Base-by-base conservation (phyloP, 139 green algal species). In the Tetradesmus obliquus region DNA sequence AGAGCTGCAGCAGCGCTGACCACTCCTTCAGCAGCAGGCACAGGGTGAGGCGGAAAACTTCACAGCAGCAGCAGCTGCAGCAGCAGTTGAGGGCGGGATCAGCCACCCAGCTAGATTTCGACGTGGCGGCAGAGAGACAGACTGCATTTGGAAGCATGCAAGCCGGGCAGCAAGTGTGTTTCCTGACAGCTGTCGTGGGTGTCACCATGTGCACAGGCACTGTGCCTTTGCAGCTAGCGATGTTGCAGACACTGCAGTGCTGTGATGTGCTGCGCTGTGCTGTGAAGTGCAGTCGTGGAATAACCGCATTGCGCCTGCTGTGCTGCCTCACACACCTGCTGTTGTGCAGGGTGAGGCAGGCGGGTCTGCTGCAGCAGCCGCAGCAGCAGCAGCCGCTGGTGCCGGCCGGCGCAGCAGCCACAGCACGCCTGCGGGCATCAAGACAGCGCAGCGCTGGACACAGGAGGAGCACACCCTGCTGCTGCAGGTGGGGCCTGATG, bases 381-480 rank as follows among this genome's bases (percentile, higher is more conserved):
- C 51, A 62, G 66, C 85, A 60, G 32, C 32, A 45, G 32, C 32
- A 45, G 24, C 84, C 17, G 58, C 19, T 51, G 85, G 17, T 79
- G 72, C 5, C 19, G 53, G 62, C 85, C 20, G 32, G 66, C 15
- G 66, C 66, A 76, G 66, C 66, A 76, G 66, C 32, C 32, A 45
- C 66, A 76, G 66, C 66, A 76, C 66, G 15, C 66, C 66, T 24
- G 57, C 66, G 13, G 76, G 62, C 85, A 89, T 81, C 66, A 89
- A 89, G 32, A 88, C 84, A 51, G 85, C 85, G n/a, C 85, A 91
- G 88, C 88, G 88, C 88, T 91, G 88, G 88, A 91, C 88, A 4
- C 74, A 69, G 7, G 88, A 86, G 79, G 88, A 91, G 60, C 88
- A 91, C 53, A 79, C 88, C 22, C 79, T 87, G 81, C 88, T 91